These are phyloP conservation scores for Parvularia atlantis DNA, from an alignment of 78 protist species.

Conservation along the genomic window DNA sequence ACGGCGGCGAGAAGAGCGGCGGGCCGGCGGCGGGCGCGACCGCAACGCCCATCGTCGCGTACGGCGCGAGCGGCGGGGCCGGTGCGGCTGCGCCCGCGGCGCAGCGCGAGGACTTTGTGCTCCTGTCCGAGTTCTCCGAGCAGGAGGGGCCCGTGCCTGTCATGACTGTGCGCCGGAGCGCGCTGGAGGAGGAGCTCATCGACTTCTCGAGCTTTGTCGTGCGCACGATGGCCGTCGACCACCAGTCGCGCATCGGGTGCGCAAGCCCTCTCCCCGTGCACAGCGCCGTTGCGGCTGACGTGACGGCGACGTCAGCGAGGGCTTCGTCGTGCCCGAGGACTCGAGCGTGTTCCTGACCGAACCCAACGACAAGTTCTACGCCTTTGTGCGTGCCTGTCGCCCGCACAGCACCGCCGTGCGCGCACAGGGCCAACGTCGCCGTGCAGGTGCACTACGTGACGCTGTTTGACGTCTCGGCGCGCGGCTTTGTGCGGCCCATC, in stretches of 20 bases:
- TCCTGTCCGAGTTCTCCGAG: constrained; percentile 51
- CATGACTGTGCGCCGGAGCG: constrained; percentile 12
- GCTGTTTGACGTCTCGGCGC: constrained; percentile 41
- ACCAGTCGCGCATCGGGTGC: constrained; percentile 49
- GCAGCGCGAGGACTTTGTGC: constrained; percentile 44
- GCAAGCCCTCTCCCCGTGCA: not conserved
- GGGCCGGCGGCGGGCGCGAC: no score
- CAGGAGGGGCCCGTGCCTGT: constrained; percentile 48
- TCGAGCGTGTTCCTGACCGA: not conserved
- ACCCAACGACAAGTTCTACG: not conserved
- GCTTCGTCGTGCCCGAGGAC: not conserved
- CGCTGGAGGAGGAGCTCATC: constrained; percentile 1
- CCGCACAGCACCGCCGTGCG: not conserved
- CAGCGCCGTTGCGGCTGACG: no score
- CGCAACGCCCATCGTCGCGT: no score
- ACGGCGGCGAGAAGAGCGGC: no score
- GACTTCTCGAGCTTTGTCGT: constrained; percentile 39
- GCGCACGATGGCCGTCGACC: constrained; percentile 54
- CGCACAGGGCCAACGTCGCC: no score
- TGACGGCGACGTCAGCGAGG: not conserved
- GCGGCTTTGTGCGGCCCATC: constrained; percentile 55
- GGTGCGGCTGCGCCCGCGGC: no score
- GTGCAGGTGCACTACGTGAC: constrained; percentile 40
- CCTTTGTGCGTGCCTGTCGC: not conserved
- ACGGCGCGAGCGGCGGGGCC: no score